Conservation (phyloP, 108 stramenopile species). For the Nitzschia sp. region DNA sequence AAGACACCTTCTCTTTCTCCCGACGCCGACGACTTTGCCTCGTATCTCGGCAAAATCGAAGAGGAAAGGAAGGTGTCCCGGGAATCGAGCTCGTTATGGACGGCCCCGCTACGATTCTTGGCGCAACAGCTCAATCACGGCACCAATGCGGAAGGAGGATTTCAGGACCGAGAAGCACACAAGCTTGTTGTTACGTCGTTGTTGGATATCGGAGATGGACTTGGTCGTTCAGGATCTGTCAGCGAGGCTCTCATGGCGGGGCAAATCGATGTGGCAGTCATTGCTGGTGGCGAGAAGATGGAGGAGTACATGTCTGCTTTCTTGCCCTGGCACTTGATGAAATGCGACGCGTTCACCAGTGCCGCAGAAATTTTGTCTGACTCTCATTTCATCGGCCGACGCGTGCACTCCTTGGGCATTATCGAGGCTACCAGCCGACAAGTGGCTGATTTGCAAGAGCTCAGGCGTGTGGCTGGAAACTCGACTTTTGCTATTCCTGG, state of each 20-base stretch:
- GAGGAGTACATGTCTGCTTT: conserved; percentile 82
- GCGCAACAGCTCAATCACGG: conserved; percentile 29
- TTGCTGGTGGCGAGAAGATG: conserved; percentile 65
- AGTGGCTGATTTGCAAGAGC: conserved; percentile 78
- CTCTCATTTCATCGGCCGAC: conserved; percentile 63
- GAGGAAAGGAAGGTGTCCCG: conserved; percentile 40
- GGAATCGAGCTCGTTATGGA: conserved; percentile 29
- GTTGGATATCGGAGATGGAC: conserved; percentile 50
- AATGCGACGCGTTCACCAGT: conserved; percentile 54
- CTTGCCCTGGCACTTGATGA: conserved; percentile 76
- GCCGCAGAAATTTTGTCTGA: conserved; percentile 69
- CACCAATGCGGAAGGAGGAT: conserved; percentile 15
- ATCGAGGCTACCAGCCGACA: conserved; percentile 81
- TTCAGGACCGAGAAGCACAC: conserved; percentile 43
- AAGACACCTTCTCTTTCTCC: conserved; percentile 68
- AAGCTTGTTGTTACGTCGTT: conserved; percentile 45
- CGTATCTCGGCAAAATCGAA: conserved; percentile 54
- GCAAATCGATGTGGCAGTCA: conserved; percentile 42
- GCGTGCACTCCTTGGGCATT: conserved; percentile 70
- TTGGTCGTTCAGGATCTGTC: conserved; percentile 30
- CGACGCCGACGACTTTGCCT: conserved; percentile 68
- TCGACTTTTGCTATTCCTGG: conserved; percentile 17
- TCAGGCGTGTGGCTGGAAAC: conserved; percentile 59
- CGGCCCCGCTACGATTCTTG: conserved; percentile 47
- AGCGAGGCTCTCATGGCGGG: conserved; percentile 41